Conservation (phyloP, 139 green algal genomes). For the Closterium sp. region DNA sequence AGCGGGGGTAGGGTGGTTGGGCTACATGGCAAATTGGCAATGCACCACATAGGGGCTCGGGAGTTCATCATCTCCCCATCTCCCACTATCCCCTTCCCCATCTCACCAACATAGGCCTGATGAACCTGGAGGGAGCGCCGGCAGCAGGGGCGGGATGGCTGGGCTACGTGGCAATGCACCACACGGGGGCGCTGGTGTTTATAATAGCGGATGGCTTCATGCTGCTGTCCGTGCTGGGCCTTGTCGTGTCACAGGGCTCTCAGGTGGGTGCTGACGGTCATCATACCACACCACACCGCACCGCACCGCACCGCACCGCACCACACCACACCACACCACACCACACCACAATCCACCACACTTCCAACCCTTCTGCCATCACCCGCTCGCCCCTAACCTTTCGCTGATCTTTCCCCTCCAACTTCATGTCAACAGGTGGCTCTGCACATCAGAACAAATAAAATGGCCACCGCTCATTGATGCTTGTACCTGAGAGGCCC, state of each 20-base stretch:
- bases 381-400: too few species aligned
- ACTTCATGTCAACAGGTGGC: too few species aligned
- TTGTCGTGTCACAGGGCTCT: slow-evolving; percentile 74
- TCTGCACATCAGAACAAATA: background rate
- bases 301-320: too few species aligned
- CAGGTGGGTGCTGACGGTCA: slow-evolving; percentile 8
- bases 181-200: slow-evolving; percentile 69
- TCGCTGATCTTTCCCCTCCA: too few species aligned
- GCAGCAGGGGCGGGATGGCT: slow-evolving; percentile 11
- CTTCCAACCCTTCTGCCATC: too few species aligned
- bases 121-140: slow-evolving; percentile 10
- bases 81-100: too few species aligned
- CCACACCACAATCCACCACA: slow-evolving; percentile 16
- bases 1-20: too few species aligned
- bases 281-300: background rate
- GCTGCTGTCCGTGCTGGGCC: slow-evolving; percentile 72
- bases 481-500: slow-evolving; percentile 69
- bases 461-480: slow-evolving; percentile 75
- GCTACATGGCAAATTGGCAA: too few species aligned
- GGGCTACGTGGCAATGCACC: slow-evolving; percentile 7
- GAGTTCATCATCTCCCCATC: too few species aligned
- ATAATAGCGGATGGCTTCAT: slow-evolving; percentile 77
- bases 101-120: slow-evolving; percentile 32
- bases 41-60: slow-evolving; percentile 53
- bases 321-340: too few species aligned